Percentiles rank a stretch among this genome's conserved stretches.
phyloP scores from a whole-genome alignment of 2,329 filamentous ascomycete genomes.

The Drechslerella stenobrocha region DNA sequence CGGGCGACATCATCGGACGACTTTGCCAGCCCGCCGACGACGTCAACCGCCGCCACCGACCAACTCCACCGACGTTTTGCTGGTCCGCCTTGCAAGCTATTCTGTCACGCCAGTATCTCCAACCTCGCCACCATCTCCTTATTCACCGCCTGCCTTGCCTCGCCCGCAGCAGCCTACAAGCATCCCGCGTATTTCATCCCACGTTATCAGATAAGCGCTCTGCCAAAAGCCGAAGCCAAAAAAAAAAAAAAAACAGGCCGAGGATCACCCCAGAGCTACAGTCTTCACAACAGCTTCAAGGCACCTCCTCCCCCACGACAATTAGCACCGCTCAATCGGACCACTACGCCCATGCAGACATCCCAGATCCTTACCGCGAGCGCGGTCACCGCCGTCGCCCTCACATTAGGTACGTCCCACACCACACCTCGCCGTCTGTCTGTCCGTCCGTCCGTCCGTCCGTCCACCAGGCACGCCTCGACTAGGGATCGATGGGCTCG shows the following conservation, averaged over 20 bases:
- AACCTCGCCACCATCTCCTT: constrained; percentile 2
- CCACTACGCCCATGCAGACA: constrained; percentile 23
- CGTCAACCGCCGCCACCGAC: neutral
- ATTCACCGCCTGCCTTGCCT: too few species aligned
- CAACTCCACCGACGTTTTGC: neutral
- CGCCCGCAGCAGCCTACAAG: neutral
- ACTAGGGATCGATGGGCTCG: too few species aligned
- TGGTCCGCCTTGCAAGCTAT: neutral
- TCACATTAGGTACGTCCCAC: constrained; percentile 33
- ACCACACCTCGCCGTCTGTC: neutral
- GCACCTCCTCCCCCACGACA: neutral
- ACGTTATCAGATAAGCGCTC: constrained; percentile 9
- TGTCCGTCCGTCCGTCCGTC: too few species aligned
- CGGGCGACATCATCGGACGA: constrained; percentile 16
- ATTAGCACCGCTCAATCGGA: neutral
- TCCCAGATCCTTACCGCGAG: constrained; percentile 45
- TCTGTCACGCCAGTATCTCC: neutral
- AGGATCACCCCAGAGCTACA: neutral
- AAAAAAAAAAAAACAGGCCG: neutral
- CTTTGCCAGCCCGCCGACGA: constrained; percentile 9
- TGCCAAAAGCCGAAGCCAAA: too few species aligned
- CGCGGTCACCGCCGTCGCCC: constrained; percentile 44
- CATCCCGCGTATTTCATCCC: too few species aligned
- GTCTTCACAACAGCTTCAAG: neutral
- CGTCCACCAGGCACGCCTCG: too few species aligned